Percentiles rank a stretch among this genome's conserved stretches.
These are phyloP conservation scores for Candida tropicalis DNA, from an alignment of 1,139 yeast genomes.

Conservation along the genomic window DNA sequence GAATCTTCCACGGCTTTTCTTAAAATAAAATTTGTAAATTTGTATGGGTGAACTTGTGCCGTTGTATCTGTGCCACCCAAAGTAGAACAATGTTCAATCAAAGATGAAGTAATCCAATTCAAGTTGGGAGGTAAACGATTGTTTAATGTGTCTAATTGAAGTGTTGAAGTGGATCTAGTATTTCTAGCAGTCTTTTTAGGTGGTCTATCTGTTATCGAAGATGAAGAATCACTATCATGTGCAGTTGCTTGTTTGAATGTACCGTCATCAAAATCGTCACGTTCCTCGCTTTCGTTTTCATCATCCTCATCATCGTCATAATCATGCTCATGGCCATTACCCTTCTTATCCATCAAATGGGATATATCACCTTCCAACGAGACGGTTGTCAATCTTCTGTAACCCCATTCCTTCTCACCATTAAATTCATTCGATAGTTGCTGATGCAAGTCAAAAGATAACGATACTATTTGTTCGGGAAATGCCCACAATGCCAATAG, in stretches of 20 bases:
- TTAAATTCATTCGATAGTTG: constrained; percentile 75
- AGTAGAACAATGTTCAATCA: constrained; percentile 74
- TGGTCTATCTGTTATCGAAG: constrained; percentile 29
- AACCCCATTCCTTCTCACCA: constrained; percentile 91
- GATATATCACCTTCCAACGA: constrained; percentile 83
- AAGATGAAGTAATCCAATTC: constrained; percentile 75
- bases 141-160: constrained; percentile 15
- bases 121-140: constrained; percentile 66
- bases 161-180: constrained; percentile 21
- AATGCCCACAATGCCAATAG: constrained; percentile 93
- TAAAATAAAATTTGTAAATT: constrained; percentile 80
- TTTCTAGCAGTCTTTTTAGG: constrained; percentile 40
- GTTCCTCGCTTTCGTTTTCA: constrained; percentile 10
- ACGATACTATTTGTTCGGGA: constrained; percentile 91
- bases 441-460: constrained; percentile 84
- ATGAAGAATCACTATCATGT: constrained; percentile 24
- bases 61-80: constrained; percentile 88
- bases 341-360: constrained; percentile 22
- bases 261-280: constrained; percentile 12
- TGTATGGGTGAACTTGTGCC: constrained; percentile 96
- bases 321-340: constrained; percentile 11
- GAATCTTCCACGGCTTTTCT: constrained; percentile 72
- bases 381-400: constrained; percentile 83
- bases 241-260: constrained; percentile 14
- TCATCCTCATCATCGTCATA: constrained; percentile 12